Evolutionary conservation across 345 rosid species (phyloP).

Genomic region (Syzygium jambos): DNA sequence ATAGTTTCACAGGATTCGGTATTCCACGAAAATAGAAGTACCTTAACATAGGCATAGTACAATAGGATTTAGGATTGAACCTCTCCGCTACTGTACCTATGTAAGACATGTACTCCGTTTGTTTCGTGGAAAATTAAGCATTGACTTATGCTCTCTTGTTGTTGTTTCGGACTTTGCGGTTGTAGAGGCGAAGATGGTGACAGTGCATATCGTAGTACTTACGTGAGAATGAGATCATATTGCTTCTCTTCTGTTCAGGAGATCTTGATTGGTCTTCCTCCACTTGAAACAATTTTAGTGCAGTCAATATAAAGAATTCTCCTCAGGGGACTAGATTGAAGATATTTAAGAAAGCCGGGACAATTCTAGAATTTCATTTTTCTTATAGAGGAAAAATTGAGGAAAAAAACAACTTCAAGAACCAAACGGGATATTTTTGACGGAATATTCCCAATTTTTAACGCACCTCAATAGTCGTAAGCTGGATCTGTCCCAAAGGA

Average conservation of each 20-base stretch:
- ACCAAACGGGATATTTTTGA: background rate
- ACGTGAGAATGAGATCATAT: background rate
- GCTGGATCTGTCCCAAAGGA: background rate
- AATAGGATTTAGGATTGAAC: background rate
- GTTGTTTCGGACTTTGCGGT: background rate
- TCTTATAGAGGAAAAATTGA: background rate
- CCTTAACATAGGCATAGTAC: background rate
- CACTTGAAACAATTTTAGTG: background rate
- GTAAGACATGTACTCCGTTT: background rate
- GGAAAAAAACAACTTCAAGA: background rate
- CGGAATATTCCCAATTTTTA: background rate
- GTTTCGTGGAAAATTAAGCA: background rate
- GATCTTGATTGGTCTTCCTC: background rate
- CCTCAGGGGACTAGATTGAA: background rate
- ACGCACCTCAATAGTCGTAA: background rate
- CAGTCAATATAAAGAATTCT: background rate
- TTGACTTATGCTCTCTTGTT: background rate
- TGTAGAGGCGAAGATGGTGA: background rate
- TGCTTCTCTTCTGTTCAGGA: background rate
- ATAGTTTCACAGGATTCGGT: background rate
- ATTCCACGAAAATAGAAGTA: background rate
- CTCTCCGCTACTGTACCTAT: background rate
- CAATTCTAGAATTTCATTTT: background rate
- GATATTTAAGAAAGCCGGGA: background rate
- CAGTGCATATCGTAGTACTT: background rate